Base-by-base conservation (phyloP, 1,284 basidiomycete species). In the Tilletia indica region DNA sequence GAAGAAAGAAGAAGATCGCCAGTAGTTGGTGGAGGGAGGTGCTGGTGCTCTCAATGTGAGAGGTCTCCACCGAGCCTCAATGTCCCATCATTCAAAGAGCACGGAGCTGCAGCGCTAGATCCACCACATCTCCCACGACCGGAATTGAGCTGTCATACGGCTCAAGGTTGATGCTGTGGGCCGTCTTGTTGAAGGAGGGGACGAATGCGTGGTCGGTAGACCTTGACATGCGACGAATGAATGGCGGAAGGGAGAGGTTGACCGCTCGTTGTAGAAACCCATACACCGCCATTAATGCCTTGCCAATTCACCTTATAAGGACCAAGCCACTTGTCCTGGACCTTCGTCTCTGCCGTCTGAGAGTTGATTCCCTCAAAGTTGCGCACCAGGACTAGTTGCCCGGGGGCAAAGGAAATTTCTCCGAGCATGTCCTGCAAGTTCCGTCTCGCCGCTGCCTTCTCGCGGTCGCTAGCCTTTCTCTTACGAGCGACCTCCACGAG, bases 191-290 rank as follows among this genome's bases (percentile, higher is more conserved):
- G 19, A 4, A 54, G 51, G 51, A 4, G 19, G n/a, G 51, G 5
- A 31, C 51, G 51, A 54, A 54, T 54, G 51, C 51, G 51, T n/a
- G 51, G 16, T 54, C 51, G 51, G 25, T 54, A 54, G 51, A 19
- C 5, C 16, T 54, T 54, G 51, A 54, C 51, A 19, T 54, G 51
- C 51, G 51, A 6, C 19, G 51, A 19, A 19, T 54, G 51, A 54
- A 54, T 4, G 51, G 51, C 8, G 4, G 51, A 54, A 19, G 51
- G 51, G n/a, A 54, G 51, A 4, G n/a, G 4, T 8, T 5, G 6
- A 19, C 51, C 51, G 16, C 6, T 19, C 8, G 16, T 4, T 4
- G 4, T 54, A 4, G 6, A 6, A 19, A 54, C 8, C 51, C 51
- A 54, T 4, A 54, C 51, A 19, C 51, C 51, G 4, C 51, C 51